These are phyloP conservation scores for Xylariaceae sp. DNA, from an alignment of 2,329 filamentous ascomycete genomes.

Conservation along the genomic window DNA sequence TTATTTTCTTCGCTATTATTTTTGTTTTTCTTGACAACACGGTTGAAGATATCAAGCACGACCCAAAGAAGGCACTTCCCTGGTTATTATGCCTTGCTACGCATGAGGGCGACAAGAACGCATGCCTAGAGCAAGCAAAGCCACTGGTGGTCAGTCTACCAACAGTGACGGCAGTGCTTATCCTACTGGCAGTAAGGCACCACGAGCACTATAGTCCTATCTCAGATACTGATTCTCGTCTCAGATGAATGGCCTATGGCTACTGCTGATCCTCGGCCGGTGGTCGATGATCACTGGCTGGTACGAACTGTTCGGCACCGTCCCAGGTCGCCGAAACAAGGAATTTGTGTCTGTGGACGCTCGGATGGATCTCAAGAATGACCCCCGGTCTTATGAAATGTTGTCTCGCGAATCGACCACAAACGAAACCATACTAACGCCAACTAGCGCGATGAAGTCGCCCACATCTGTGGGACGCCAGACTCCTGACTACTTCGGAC, in stretches of 20 bases:
- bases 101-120: slow-evolving; percentile 63
- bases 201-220: background rate
- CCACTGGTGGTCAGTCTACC: slow-evolving; percentile 73
- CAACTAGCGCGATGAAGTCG: slow-evolving; percentile 44
- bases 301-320: slow-evolving; percentile 65
- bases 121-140: slow-evolving; percentile 67
- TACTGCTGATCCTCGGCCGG: slow-evolving; percentile 79
- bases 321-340: slow-evolving; percentile 60
- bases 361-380: slow-evolving; percentile 63
- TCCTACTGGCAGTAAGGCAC: slow-evolving; percentile 76
- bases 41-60: slow-evolving; percentile 62
- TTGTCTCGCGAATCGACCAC: slow-evolving; percentile 63
- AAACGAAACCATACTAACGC: slow-evolving; percentile 57
- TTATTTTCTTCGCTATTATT: slow-evolving; percentile 90
- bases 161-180: slow-evolving; percentile 79
- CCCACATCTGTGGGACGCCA: slow-evolving; percentile 45
- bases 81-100: slow-evolving; percentile 77
- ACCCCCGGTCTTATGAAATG: slow-evolving; percentile 80
- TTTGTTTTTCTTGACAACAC: slow-evolving; percentile 88
- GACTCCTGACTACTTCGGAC: slow-evolving; percentile 58
- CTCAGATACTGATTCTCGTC: slow-evolving; percentile 18
- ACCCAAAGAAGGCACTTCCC: slow-evolving; percentile 58
- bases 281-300: slow-evolving; percentile 87
- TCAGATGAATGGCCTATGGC: slow-evolving; percentile 84
- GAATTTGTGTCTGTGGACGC: slow-evolving; percentile 94